Evolutionary conservation across 2,329 filamentous ascomycete genomes (phyloP), one percentile per base, ranked within the genome.

Genomic region (Conoideocrella luteorostrata): DNA sequence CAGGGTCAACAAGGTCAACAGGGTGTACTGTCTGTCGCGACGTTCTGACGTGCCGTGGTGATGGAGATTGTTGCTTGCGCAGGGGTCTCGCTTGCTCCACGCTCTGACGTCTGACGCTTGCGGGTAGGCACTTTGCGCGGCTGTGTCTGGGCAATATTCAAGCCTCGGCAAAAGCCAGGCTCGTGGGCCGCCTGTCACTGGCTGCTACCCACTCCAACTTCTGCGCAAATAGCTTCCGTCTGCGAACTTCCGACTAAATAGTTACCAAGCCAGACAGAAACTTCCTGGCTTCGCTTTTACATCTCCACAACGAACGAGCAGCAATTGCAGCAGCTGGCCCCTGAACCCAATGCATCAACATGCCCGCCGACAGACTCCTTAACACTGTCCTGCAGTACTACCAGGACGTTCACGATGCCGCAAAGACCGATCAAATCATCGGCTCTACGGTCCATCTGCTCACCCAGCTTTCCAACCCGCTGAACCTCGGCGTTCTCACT

Each of bases 401-500:
- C 57, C 75, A 75, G 58, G 71, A 75, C 50, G 61, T 71, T 39
- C 72, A 74, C 60, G 69, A 75, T 60, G 65, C 67, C 39, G 57
- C 61, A 43, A 69, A 69, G 51, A 75, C 71, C 20, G 69, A 77
- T 50, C 74, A 77, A 59, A 72, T 82, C 53, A 69, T 86, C 56
- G 80, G 75, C 50, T 84, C 81, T 35, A 85, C 84, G 13, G 74
- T 78, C 15, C 77, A 80, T 30, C 75, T 89, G 23, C 72, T 90
- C 44, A 77, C 80, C 13, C 77, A 77, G 39, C 77, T 89, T 41
- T 80, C 79, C 48, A 89, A 89, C 57, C 84, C 84, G 12, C 74
- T 86, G 45, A 90, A 90, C 61, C 72, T 88, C 55, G 78, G 80
- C 32, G 71, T 89, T 11, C 72, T 89, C 43, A 85, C 84, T 1